phyloP scores from a whole-genome alignment of 1,284 basidiomycete genomes.

The Ceratorhiza oryzae-sativae region DNA sequence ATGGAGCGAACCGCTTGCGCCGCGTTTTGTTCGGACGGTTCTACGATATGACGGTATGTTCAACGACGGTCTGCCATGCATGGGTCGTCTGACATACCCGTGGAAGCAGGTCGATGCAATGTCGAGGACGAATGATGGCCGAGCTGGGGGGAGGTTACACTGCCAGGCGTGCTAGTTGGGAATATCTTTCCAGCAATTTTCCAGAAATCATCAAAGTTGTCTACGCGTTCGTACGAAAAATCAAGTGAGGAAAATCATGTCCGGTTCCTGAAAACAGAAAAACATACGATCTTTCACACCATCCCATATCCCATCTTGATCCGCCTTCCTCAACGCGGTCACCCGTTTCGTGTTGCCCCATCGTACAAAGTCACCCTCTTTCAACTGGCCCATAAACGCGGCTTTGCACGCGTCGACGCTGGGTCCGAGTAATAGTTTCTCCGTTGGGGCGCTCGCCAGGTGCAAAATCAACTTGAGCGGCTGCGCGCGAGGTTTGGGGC shows the following conservation, averaged over 20 bases:
- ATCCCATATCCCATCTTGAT: constrained; percentile 95
- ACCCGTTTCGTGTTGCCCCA: constrained; percentile 95
- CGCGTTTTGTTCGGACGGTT: constrained; percentile 56
- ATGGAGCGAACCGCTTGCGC: constrained; percentile 86
- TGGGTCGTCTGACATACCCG: not conserved
- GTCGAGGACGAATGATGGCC: constrained; percentile 24
- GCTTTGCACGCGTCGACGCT: constrained; percentile 84
- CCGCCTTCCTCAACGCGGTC: constrained; percentile 83
- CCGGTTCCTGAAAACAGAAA: no score
- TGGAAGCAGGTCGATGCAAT: constrained; percentile 22
- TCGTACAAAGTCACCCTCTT: constrained; percentile 93
- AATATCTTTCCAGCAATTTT: constrained; percentile 88
- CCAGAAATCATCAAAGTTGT: constrained; percentile 96
- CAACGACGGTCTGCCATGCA: not conserved
- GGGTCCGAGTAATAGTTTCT: constrained; percentile 81
- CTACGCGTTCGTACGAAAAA: no score
- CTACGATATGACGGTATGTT: not conserved
- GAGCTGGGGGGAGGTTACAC: constrained; percentile 22
- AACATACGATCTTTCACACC: constrained; percentile 87
- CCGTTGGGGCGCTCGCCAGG: constrained; percentile 81
- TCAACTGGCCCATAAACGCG: constrained; percentile 91
- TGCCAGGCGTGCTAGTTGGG: constrained; percentile 63
- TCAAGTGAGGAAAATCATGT: no score
- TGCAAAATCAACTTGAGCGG: constrained; percentile 84
- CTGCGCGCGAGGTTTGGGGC: constrained; percentile 52